Evolutionary conservation across 148 eudicot genomes (phyloP), one percentile per base, ranked within the genome.

Genomic region (Pouteria glomerata): DNA sequence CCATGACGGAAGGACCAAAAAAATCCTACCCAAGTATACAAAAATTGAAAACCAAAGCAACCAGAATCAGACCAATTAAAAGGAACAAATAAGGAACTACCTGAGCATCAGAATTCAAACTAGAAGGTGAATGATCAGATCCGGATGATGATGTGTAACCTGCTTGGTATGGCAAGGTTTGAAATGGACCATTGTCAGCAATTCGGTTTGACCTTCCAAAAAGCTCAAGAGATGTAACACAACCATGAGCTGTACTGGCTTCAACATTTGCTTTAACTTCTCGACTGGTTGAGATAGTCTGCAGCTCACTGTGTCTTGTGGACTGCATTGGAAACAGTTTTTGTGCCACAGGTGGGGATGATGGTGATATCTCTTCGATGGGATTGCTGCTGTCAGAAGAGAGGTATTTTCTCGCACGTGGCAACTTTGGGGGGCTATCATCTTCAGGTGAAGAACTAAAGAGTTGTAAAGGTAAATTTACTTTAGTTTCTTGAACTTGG

Each of bases 341-440:
- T 31, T 73, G 88, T 48, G 58, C 82, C 47, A 83, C 64, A 74
- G 81, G 84, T 70, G 89, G 89, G 29, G 89, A 82, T 44, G 78
- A 68, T 47, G 86, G 89, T 37, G 86, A 82, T 21, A 57, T 72
- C 70, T 89, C 97, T 30, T 79, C 88, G 27, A 79, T 78, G 56
- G 87, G 97, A 70, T 87, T 88, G 73, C 94, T 87, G 76, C 97
- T 87, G 59, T 82, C 85, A 48, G 97, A 91, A 26, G 94, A 91
- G 68, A 84, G 80, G 76, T 84, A 91, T 62, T 79, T 90, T 70
- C 86, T 72, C 41, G 82, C 74, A 64, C 80, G 50, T 50, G 79
- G 74, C 59, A 80, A 53, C 62, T 88, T 81, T 33, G 84, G 85
- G 24, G 85, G 71, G 78, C 87, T 82, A 77, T 79, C 82, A 42